A percentile compares a stretch with the other conserved stretches of the same genome.
Evolutionary conservation across 2,329 filamentous ascomycete species (phyloP).

Genomic region (Exophiala calicioides): DNA sequence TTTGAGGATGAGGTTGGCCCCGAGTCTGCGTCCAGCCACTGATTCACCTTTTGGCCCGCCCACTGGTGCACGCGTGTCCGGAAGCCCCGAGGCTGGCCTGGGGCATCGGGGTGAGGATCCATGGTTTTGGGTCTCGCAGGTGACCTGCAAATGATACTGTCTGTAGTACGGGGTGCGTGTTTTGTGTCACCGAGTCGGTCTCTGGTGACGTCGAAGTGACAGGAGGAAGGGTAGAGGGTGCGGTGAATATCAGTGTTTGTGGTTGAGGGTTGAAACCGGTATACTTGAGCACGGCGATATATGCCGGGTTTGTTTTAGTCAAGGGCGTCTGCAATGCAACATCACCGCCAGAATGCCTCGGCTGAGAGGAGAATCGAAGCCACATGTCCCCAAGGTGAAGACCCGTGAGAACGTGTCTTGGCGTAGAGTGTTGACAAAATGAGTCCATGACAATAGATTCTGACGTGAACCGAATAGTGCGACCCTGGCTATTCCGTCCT

Average conservation of each 20-base stretch:
- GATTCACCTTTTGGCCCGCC: constrained; percentile 14
- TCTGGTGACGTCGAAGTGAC: not conserved
- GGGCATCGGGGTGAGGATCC: constrained; percentile 4
- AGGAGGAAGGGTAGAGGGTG: no score
- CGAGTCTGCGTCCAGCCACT: constrained; percentile 3
- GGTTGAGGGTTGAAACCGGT: not conserved
- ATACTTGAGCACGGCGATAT: no score
- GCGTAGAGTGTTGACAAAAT: no score
- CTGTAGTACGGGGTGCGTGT: constrained; percentile 6
- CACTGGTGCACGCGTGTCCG: constrained; percentile 15
- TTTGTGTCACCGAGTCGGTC: constrained; percentile 12
- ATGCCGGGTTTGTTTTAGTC: no score
- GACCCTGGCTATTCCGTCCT: constrained; percentile 44
- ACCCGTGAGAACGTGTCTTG: not conserved
- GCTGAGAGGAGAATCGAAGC: not conserved
- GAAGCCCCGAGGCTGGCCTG: constrained; percentile 15
- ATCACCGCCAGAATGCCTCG: no score
- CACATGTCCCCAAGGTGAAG: not conserved
- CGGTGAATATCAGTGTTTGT: no score
- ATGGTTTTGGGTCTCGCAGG: constrained; percentile 7
- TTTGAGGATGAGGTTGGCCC: not conserved
- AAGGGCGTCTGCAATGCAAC: no score
- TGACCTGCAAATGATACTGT: not conserved
- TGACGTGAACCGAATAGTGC: not conserved
- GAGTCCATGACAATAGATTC: constrained; percentile 1